A percentile compares a stretch with the other conserved stretches of the same genome.
Evolutionary conservation across 306 rosid species (phyloP).

Genomic region (Prunus persica): DNA sequence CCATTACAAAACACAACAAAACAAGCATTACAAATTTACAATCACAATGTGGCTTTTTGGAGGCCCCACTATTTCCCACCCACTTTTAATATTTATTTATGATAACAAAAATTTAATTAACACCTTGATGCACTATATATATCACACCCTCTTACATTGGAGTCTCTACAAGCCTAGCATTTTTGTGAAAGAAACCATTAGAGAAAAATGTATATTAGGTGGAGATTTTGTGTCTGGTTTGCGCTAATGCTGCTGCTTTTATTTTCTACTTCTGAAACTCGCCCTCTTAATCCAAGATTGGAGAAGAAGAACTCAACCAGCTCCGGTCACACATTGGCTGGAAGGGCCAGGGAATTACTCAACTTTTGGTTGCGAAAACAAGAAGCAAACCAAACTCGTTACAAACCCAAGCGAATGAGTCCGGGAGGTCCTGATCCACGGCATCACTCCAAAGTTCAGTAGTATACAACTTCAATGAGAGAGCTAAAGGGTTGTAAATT

Average conservation of each 20-base stretch:
- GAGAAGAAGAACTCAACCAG: not conserved
- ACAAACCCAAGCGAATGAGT: slow-evolving; percentile 1
- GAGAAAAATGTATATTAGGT: slow-evolving; percentile 1
- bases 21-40: not conserved
- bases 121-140: slow-evolving; percentile 4
- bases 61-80: slow-evolving; percentile 6
- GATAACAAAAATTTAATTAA: not conserved
- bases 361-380: slow-evolving; percentile 4
- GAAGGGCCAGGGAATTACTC: slow-evolving; percentile 2
- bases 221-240: not conserved
- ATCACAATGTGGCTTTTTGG: not conserved
- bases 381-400: not conserved
- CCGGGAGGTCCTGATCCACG: slow-evolving; percentile 38
- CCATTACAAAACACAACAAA: slow-evolving; percentile 4
- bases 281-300: slow-evolving; percentile 1
- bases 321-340: slow-evolving; percentile 1
- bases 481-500: not conserved
- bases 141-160: not conserved
- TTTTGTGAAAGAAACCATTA: not conserved
- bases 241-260: slow-evolving; percentile 20
- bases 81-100: not conserved
- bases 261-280: slow-evolving; percentile 14
- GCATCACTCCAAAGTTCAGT: slow-evolving; percentile 13
- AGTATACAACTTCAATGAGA: not conserved
- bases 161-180: slow-evolving; percentile 1